Conservation (phyloP, 148 eudicot genomes). For the Salicornia ramosissima region DNA sequence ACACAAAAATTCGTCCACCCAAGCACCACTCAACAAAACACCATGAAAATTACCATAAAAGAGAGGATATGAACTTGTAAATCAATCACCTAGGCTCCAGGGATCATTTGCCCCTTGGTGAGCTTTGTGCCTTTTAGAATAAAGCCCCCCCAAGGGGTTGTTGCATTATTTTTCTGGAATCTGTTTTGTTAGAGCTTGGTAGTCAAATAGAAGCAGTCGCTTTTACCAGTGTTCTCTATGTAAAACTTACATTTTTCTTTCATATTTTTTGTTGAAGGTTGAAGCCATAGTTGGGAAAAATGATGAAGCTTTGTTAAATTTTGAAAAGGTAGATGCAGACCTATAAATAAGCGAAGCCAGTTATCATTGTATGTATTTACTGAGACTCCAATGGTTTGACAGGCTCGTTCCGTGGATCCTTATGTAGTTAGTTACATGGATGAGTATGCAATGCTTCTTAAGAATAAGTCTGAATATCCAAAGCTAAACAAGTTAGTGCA, state of each 20-base stretch:
- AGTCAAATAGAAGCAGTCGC: slow-evolving; percentile 4
- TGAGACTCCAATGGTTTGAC: slow-evolving; percentile 22
- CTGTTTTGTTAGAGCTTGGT: neutral
- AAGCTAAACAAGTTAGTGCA: slow-evolving; percentile 89
- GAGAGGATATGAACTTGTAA: no score
- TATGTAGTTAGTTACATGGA: slow-evolving; percentile 81
- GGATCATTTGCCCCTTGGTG: no score
- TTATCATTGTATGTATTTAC: slow-evolving; percentile 4
- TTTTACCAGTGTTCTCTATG: neutral
- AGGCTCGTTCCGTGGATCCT: slow-evolving; percentile 93
- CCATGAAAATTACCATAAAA: no score
- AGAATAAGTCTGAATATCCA: slow-evolving; percentile 62
- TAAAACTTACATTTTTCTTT: neutral
- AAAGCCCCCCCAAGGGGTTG: no score
- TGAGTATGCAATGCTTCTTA: slow-evolving; percentile 96
- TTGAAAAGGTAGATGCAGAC: slow-evolving; percentile 60
- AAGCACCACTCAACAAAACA: no score
- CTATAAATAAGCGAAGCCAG: slow-evolving; percentile 1
- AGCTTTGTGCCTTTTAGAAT: no score
- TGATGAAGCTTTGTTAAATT: slow-evolving; percentile 77
- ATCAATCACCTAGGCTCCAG: no score
- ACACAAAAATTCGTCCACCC: no score
- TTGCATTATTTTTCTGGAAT: no score
- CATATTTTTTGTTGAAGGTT: slow-evolving; percentile 42
- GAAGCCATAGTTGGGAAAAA: slow-evolving; percentile 77